phyloP scores from a whole-genome alignment of 2,329 filamentous ascomycete genomes.

The Fusarium brachygibbosum region DNA sequence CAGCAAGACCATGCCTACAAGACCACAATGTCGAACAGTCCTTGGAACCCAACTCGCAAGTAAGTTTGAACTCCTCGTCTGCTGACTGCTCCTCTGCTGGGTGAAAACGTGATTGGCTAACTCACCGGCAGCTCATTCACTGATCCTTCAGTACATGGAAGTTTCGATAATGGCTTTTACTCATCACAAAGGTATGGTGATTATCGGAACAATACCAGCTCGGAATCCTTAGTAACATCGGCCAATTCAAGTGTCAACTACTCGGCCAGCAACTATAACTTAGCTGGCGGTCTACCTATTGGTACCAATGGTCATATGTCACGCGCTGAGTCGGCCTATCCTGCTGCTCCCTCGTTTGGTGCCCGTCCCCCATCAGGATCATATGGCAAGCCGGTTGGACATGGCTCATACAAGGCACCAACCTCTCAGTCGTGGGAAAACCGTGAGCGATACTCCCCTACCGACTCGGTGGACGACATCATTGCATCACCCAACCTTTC shows the following conservation, averaged over 20 bases:
- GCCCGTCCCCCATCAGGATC: slow-evolving; percentile 59
- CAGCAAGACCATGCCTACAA: slow-evolving; percentile 64
- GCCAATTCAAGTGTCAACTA: slow-evolving; percentile 60
- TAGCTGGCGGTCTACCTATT: slow-evolving; percentile 45
- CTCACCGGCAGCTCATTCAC: slow-evolving; percentile 51
- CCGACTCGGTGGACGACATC: slow-evolving; percentile 71
- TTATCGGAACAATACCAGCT: slow-evolving; percentile 31
- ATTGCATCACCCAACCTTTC: slow-evolving; percentile 70
- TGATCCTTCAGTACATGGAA: slow-evolving; percentile 52
- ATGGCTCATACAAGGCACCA: slow-evolving; percentile 58
- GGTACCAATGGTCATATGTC: slow-evolving; percentile 55
- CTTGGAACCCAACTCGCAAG: slow-evolving; percentile 67
- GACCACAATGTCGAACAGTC: slow-evolving; percentile 61
- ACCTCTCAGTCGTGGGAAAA: slow-evolving; percentile 62
- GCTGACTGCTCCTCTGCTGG: slow-evolving; percentile 6
- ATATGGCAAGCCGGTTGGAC: slow-evolving; percentile 51
- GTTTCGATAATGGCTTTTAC: slow-evolving; percentile 56
- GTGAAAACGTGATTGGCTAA: slow-evolving; percentile 44
- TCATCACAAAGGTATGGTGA: slow-evolving; percentile 57
- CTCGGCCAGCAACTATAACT: slow-evolving; percentile 53
- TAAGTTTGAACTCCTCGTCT: slow-evolving; percentile 54
- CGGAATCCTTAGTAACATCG: slow-evolving; percentile 53
- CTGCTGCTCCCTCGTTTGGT: slow-evolving; percentile 58
- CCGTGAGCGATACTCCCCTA: slow-evolving; percentile 67
- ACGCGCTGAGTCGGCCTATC: slow-evolving; percentile 58